These are phyloP conservation scores for Zancudomyces culisetae DNA, from an alignment of 371 early-diverging fungal species.

Conservation along the genomic window DNA sequence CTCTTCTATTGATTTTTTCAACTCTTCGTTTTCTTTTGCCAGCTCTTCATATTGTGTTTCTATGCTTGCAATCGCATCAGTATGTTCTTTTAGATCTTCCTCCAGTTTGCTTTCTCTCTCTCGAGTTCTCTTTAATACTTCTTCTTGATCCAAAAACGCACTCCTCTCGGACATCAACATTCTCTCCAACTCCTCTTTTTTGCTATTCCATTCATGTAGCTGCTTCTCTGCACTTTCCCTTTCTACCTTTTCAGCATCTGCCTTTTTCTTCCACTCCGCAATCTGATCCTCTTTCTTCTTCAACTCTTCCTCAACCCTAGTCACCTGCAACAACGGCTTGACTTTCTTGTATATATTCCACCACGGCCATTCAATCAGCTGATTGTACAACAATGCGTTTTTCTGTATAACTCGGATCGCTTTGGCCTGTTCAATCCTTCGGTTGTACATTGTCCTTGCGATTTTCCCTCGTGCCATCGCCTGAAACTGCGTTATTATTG, in stretches of 20 bases:
- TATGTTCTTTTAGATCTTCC: constrained; percentile 42
- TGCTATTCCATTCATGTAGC: constrained; percentile 31
- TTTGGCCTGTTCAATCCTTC: constrained; percentile 54
- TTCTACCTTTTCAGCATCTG: constrained; percentile 46
- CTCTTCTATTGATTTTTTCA: constrained; percentile 23
- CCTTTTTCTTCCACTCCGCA: constrained; percentile 9
- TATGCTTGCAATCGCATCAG: constrained; percentile 36
- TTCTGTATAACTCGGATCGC: constrained; percentile 80
- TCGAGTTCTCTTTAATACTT: constrained; percentile 54
- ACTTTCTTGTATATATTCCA: constrained; percentile 92
- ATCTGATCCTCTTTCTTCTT: constrained; percentile 48
- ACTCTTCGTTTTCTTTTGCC: constrained; percentile 25
- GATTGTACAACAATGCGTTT: constrained; percentile 72
- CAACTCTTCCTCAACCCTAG: constrained; percentile 68
- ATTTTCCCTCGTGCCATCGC: constrained; percentile 72
- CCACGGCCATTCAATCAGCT: constrained; percentile 86
- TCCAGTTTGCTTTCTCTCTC: constrained; percentile 40
- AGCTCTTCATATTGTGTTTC: constrained; percentile 39
- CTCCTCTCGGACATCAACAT: constrained; percentile 45
- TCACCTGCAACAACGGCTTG: constrained; percentile 88
- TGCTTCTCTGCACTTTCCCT: constrained; percentile 39
- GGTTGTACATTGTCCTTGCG: constrained; percentile 46
- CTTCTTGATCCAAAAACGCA: constrained; percentile 56
- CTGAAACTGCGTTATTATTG: constrained; percentile 69
- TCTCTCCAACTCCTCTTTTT: constrained; percentile 45